Conservation (phyloP, 495 filamentous ascomycete species). For the Aspergillus baeticus region DNA sequence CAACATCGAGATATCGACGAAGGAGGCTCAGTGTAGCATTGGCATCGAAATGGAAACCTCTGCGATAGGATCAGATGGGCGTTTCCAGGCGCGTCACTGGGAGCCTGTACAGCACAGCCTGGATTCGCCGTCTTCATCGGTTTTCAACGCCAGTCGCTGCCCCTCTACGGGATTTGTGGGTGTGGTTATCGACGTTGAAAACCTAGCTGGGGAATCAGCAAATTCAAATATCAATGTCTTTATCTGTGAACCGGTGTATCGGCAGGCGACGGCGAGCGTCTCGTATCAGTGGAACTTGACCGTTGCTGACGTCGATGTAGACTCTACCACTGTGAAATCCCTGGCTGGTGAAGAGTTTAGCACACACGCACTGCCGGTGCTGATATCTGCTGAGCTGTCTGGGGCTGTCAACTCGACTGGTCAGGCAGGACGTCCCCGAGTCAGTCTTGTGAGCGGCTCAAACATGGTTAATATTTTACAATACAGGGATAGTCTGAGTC, state of each 20-base stretch:
- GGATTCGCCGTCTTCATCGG: background rate
- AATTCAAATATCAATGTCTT: constrained; percentile 17
- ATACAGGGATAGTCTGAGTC: constrained; percentile 9
- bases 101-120: constrained; percentile 12
- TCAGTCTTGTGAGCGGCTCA: background rate
- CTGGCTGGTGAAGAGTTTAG: no score
- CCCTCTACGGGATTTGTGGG: constrained; percentile 10
- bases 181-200: constrained; percentile 13
- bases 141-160: constrained; percentile 16
- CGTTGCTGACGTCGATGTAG: no score
- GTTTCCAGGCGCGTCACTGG: constrained; percentile 21
- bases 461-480: background rate
- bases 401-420: no score
- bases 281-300: no score
- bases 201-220: background rate
- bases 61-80: background rate
- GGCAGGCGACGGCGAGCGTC: constrained; percentile 14
- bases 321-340: no score
- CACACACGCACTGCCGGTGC: no score
- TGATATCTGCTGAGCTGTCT: no score
- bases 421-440: no score
- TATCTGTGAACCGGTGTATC: constrained; percentile 17
- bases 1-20: background rate
- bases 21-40: constrained; percentile 5
- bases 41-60: constrained; percentile 12